phyloP scores from a whole-genome alignment of 2,329 filamentous ascomycete species.

The Calonectria pseudoturangicola region DNA sequence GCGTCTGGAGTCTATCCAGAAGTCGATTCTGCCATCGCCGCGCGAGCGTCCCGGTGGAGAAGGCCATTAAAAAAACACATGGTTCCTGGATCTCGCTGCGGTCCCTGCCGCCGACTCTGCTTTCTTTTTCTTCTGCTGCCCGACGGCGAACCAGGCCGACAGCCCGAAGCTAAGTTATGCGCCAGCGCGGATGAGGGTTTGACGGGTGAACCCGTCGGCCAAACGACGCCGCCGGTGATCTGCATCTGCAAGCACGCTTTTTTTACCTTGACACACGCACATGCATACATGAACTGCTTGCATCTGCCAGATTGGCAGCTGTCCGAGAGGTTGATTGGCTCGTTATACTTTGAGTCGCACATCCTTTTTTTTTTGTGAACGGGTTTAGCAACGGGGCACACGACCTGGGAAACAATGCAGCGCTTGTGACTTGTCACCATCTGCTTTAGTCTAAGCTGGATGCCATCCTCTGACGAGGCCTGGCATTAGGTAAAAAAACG shows the following conservation, averaged over 20 bases:
- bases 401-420: neutral
- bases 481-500: neutral
- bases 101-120: conserved; percentile 11
- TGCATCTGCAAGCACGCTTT: neutral
- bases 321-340: conserved; percentile 16
- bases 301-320: neutral
- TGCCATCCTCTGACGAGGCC: conserved; percentile 18
- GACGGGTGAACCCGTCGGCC: neutral
- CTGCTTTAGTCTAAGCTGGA: neutral
- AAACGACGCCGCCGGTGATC: neutral
- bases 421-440: conserved; percentile 12
- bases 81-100: conserved; percentile 27
- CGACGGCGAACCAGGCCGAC: conserved; percentile 21
- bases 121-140: conserved; percentile 36
- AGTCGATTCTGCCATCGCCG: conserved; percentile 14
- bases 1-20: conserved; percentile 4
- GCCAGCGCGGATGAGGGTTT: neutral
- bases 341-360: neutral
- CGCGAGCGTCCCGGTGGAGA: conserved; percentile 21
- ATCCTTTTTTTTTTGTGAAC: neutral
- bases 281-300: conserved; percentile 1
- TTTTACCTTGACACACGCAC: neutral
- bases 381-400: conserved; percentile 3
- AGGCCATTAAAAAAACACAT: conserved; percentile 14
- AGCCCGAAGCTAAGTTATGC: conserved; percentile 19